A percentile compares a stretch with the other conserved stretches of the same genome.
These are phyloP conservation scores for Aspergillus sp. DNA, from an alignment of 2,329 filamentous ascomycete species.

Conservation along the genomic window DNA sequence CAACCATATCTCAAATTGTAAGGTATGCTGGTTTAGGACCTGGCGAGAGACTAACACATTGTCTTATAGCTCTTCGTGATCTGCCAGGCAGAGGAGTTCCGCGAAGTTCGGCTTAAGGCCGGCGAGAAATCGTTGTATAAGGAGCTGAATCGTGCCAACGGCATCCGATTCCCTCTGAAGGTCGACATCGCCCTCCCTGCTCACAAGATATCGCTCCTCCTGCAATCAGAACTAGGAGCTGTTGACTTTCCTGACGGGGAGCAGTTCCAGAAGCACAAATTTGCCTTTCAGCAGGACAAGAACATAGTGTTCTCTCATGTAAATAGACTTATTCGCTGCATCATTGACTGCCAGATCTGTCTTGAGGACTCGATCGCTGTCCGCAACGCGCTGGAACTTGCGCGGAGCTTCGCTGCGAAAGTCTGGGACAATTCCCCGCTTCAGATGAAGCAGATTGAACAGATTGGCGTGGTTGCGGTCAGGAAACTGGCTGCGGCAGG, in stretches of 20 bases:
- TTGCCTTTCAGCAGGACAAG: constrained; percentile 62
- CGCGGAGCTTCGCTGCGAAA: constrained; percentile 71
- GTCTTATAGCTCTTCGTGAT: constrained; percentile 60
- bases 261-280: constrained; percentile 53
- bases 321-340: constrained; percentile 69
- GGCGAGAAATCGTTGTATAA: constrained; percentile 70
- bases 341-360: constrained; percentile 69
- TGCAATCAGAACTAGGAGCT: constrained; percentile 72
- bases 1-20: constrained; percentile 68
- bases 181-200: constrained; percentile 63
- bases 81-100: constrained; percentile 69
- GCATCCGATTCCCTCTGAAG: constrained; percentile 70
- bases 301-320: constrained; percentile 65
- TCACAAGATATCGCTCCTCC: constrained; percentile 74
- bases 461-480: constrained; percentile 72
- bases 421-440: constrained; percentile 79
- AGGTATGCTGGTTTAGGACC: constrained; percentile 27
- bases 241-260: constrained; percentile 63
- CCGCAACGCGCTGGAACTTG: constrained; percentile 71
- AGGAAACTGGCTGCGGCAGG: constrained; percentile 71
- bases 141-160: constrained; percentile 66
- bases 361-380: constrained; percentile 65
- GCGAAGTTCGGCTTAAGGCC: constrained; percentile 67
- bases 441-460: constrained; percentile 79
- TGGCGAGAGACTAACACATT: constrained; percentile 9